Evolutionary conservation across 441 rosid genomes (phyloP).

Genomic region (Rhodomyrtus psidioides): DNA sequence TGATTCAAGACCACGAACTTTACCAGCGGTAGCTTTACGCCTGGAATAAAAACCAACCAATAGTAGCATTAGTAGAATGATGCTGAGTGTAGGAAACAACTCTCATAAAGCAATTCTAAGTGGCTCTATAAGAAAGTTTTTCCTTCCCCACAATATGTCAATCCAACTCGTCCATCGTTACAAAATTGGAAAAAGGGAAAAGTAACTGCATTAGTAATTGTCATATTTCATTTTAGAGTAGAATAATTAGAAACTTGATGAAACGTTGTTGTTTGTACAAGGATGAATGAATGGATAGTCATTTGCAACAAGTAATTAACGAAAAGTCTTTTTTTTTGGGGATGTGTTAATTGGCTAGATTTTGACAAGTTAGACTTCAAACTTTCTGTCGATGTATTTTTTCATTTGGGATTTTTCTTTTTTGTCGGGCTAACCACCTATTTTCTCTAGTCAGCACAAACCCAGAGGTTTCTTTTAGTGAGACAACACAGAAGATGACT

Average conservation of each 20-base stretch:
- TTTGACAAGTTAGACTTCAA: neutral
- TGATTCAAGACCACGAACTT: slow-evolving; percentile 31
- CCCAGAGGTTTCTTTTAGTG: neutral
- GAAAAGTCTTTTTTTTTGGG: neutral
- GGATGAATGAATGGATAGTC: neutral
- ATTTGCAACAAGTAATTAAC: neutral
- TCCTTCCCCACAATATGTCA: neutral
- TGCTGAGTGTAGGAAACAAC: neutral
- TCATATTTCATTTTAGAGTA: neutral
- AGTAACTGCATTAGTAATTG: neutral
- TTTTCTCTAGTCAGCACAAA: neutral
- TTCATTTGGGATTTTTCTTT: neutral
- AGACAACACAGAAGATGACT: slow-evolving; percentile 1
- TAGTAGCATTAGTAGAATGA: neutral
- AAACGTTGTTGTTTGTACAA: neutral
- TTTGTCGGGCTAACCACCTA: neutral
- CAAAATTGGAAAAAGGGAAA: neutral
- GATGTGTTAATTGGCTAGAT: neutral
- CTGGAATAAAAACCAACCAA: slow-evolving; percentile 21
- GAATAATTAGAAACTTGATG: neutral
- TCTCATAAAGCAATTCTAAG: neutral
- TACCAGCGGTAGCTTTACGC: slow-evolving; percentile 33
- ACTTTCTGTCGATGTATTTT: neutral
- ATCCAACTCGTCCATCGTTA: neutral
- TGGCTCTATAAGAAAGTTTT: neutral